Conservation (phyloP, 148 eudicot genomes). For the Fagopyrum homotropicum region DNA sequence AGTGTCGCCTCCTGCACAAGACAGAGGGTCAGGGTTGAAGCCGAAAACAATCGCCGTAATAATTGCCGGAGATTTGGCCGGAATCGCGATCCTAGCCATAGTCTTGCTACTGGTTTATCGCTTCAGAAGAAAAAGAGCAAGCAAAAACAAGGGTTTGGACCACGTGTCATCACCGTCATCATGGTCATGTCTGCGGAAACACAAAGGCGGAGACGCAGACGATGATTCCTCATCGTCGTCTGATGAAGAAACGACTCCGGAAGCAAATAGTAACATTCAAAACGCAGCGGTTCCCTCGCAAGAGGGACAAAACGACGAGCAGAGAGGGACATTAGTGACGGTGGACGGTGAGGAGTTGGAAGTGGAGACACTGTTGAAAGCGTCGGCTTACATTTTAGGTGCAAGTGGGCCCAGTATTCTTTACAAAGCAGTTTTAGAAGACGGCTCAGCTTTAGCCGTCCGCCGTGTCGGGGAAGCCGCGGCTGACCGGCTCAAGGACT, state of each 20-base stretch:
- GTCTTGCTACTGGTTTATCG: slow-evolving; percentile 36
- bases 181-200: slow-evolving; percentile 60
- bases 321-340: slow-evolving; percentile 40
- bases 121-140: slow-evolving; percentile 18
- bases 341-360: slow-evolving; percentile 81
- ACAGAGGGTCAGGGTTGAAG: slow-evolving; percentile 19
- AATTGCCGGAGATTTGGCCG: slow-evolving; percentile 57
- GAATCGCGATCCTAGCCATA: slow-evolving; percentile 36
- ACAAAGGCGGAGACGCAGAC: slow-evolving; percentile 13
- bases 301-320: neutral
- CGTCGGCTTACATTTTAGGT: slow-evolving; percentile 84
- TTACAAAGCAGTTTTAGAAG: slow-evolving; percentile 88
- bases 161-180: slow-evolving; percentile 31
- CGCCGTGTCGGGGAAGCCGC: slow-evolving; percentile 63
- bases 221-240: slow-evolving; percentile 25
- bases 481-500: slow-evolving; percentile 63
- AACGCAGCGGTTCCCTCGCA: neutral
- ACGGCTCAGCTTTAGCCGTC: slow-evolving; percentile 69
- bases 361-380: slow-evolving; percentile 73
- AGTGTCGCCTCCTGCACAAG: neutral
- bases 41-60: slow-evolving; percentile 55
- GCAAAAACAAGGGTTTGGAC: neutral
- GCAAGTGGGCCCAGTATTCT: slow-evolving; percentile 82
- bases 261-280: slow-evolving; percentile 2
- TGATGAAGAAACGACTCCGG: slow-evolving; percentile 18